Evolutionary conservation across 2,329 filamentous ascomycete species (phyloP), one percentile per base, ranked within the genome.

Genomic region (Aspergillus sp.): DNA sequence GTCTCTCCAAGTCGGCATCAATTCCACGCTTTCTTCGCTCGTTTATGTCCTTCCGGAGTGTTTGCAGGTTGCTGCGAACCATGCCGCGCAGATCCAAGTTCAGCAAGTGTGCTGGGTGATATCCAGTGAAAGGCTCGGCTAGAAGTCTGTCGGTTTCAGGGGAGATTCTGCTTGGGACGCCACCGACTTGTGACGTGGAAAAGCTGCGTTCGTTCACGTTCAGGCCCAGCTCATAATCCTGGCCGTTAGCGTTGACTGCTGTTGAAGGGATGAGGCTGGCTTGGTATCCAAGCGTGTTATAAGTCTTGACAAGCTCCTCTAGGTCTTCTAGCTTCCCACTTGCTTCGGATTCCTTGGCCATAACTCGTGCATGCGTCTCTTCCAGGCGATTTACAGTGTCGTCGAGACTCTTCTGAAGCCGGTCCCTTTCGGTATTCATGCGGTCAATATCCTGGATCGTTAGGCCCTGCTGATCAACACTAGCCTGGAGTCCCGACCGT

Each of bases 391-490:
- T 82, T 5, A 86, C 82, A 0, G 91, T 89, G 2, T 87, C 84
- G 66, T 96, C 91, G 45, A 96, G 88, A 42, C 88, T 90, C 67
- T 89, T 93, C 64, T 96, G 91, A n/a, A 99, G 83, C 47, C 95
- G 87, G 69, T 99, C 95, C 53, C 93, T 88, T 74, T 99, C 95
- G 37, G 90, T 88, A 66, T 92, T 96, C 93, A 99, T 97, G 74
- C 95, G 91, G 82, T 99, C 95, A 71, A 99, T 98, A 83, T 99
- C 95, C 77, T 95, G 90, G 77, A 97, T 96, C 68, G 92, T 96
- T 72, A 99, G 93, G 2, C 95, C 95, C 71, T 96, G 91, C 66
- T 89, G 88, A 74, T 98, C 95, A 27, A 99, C 92, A 30, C 89
- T 87, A 58, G 89, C 87, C 73, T 98, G 93, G 9, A 99, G 82